Evolutionary conservation across 768 basidiomycete species (phyloP), one percentile per base, ranked within the genome.

Genomic region (Amanita jacksonii): DNA sequence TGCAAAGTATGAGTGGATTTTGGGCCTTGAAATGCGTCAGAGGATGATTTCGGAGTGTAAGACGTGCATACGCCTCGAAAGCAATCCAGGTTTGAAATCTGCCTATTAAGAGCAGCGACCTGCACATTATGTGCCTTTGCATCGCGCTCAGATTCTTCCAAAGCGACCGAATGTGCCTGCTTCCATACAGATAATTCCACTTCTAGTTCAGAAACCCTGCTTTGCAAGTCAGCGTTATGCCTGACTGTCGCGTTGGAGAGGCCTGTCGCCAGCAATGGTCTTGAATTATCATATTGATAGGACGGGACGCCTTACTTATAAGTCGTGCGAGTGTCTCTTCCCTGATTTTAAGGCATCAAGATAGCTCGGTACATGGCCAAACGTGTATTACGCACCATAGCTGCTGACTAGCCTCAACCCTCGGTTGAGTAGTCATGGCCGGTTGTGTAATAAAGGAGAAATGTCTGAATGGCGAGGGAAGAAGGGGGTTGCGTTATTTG

Each of bases 151-250:
- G 74, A 72, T 19, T 72, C 69, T 49, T 84, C 81, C 40, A 80
- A 62, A 20, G 73, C 73, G 35, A 69, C 69, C 12, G 79, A 64
- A 56, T 83, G 81, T 18, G 81, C 82, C 53, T 76, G 74, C 60
- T 81, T 83, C 79, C 80, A 82, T 19, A 81, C 73, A 15, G 67
- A 64, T 20, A 85, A 64, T 60, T 87, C 83, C 32, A 76, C 63
- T 57, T 85, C 81, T 33, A 86, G 69, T 51, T 83, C 81, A 25
- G 72, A 65, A 38, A 85, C 71, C 46, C 78, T 73, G 38, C 64
- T 69, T 62, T 84, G 80, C 15, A 87, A 67, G 50, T 77, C 76
- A 35, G 64, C 57, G 54, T 84, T 82, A 36, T 74, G 72, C 54
- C 77, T 73, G 52, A 83, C 57, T 10, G 82, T 85, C 36, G 69